Evolutionary conservation across 352 stramenopile species (phyloP).

Genomic region (Elongisporangium anandrum): DNA sequence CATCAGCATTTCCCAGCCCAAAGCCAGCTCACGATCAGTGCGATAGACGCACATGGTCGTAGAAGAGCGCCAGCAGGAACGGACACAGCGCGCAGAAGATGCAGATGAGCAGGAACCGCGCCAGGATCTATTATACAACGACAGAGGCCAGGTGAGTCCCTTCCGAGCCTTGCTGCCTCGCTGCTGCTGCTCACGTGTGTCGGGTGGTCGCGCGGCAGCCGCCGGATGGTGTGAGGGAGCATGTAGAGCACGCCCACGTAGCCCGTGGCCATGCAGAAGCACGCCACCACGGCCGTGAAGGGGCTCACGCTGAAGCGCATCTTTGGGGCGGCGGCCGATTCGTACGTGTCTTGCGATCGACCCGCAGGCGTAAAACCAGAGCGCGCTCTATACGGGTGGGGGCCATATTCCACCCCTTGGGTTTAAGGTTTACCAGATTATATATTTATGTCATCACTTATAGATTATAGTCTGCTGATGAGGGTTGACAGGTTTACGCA

Average conservation of each 20-base stretch:
- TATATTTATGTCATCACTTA: too few relatives aligned
- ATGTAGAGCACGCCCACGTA: conserved; percentile 88
- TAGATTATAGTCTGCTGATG: too few relatives aligned
- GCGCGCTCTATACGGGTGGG: conserved; percentile 1
- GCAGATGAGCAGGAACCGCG: conserved; percentile 84
- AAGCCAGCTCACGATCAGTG: too few relatives aligned
- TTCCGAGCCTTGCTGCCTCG: background rate
- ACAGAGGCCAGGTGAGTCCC: conserved; percentile 1
- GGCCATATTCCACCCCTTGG: background rate
- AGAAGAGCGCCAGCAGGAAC: conserved; percentile 79
- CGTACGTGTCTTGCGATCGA: background rate
- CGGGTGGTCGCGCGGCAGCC: conserved; percentile 77
- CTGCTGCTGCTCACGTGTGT: conserved; percentile 52
- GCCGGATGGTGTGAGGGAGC: conserved; percentile 63
- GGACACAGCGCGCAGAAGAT: conserved; percentile 83
- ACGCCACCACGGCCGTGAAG: conserved; percentile 64
- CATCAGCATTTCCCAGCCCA: background rate
- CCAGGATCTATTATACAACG: conserved; percentile 57
- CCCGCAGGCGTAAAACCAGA: conserved; percentile 5
- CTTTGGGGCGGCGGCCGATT: conserved; percentile 14
- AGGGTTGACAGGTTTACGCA: background rate
- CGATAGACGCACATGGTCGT: conserved; percentile 57
- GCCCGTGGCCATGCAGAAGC: conserved; percentile 71
- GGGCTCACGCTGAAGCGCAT: conserved; percentile 79
- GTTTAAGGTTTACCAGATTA: too few relatives aligned